A percentile compares a stretch with the other conserved stretches of the same genome.
phyloP scores from a whole-genome alignment of 805 yeast species.

The Yamadazyma laniorum region DNA sequence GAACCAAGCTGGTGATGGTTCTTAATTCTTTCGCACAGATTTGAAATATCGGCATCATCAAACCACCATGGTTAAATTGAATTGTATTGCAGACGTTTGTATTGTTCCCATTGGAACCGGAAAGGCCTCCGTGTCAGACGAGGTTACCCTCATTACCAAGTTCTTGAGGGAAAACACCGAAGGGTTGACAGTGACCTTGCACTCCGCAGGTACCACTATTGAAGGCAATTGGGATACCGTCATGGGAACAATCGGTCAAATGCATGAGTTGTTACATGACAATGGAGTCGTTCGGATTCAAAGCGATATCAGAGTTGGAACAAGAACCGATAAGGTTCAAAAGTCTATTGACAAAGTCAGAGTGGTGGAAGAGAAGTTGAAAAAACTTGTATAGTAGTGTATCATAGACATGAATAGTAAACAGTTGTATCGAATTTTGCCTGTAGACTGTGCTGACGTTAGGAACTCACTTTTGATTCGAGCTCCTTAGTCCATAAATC shows the following conservation, averaged over 20 bases:
- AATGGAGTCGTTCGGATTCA: constrained; percentile 78
- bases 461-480: no score
- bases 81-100: constrained; percentile 84
- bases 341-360: constrained; percentile 71
- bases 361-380: constrained; percentile 53
- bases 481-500: constrained; percentile 54
- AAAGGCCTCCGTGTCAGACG: constrained; percentile 75
- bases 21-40: no score
- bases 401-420: constrained; percentile 6
- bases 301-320: constrained; percentile 83
- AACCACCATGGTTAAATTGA: constrained; percentile 39
- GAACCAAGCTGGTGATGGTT: constrained; percentile 2
- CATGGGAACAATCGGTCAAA: constrained; percentile 69
- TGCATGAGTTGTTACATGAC: constrained; percentile 68
- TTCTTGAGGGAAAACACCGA: constrained; percentile 56
- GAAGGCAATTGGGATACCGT: constrained; percentile 94
- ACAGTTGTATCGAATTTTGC: no score
- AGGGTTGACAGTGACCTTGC: constrained; percentile 61
- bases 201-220: constrained; percentile 90
- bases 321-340: constrained; percentile 74
- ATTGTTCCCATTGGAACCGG: constrained; percentile 84
- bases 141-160: constrained; percentile 68
- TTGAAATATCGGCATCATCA: no score
- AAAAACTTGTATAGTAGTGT: constrained; percentile 16
- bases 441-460: no score